phyloP scores from a whole-genome alignment of 1,284 basidiomycete species.

The Sporisorium exsertum region DNA sequence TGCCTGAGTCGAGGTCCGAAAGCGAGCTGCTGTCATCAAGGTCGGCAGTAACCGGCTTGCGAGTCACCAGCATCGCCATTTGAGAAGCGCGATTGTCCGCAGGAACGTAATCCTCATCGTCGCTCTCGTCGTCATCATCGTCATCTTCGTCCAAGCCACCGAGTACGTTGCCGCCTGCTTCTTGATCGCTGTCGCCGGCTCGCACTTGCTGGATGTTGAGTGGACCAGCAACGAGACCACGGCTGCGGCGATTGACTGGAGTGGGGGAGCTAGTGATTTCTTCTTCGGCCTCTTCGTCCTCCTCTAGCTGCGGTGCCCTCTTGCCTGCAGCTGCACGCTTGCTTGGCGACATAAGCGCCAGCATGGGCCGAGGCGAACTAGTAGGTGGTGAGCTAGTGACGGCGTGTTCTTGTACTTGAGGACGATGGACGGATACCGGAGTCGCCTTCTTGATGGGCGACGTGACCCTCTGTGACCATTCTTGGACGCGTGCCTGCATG shows the following conservation, averaged over 20 bases:
- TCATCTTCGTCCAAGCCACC: slow-evolving; percentile 27
- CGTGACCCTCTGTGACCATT: slow-evolving; percentile 30
- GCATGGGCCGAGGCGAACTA: slow-evolving; percentile 39
- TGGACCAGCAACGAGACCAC: slow-evolving; percentile 40
- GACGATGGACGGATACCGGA: not conserved
- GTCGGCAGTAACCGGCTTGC: slow-evolving; percentile 4
- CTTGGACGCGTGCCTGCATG: slow-evolving; percentile 16
- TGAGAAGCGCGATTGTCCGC: slow-evolving; percentile 12
- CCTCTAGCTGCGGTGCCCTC: slow-evolving; percentile 4
- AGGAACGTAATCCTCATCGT: slow-evolving; percentile 47
- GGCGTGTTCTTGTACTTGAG: not conserved
- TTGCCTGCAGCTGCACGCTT: slow-evolving; percentile 13
- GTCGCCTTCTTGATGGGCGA: slow-evolving; percentile 43
- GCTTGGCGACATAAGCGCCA: slow-evolving; percentile 19
- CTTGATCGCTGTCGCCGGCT: slow-evolving; percentile 45
- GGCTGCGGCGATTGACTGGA: slow-evolving; percentile 27
- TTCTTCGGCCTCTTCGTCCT: slow-evolving; percentile 32
- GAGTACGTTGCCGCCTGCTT: slow-evolving; percentile 12
- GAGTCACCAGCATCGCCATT: slow-evolving; percentile 8
- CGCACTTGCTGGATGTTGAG: slow-evolving; percentile 36
- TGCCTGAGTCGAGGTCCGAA: slow-evolving; percentile 31
- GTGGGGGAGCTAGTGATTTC: slow-evolving; percentile 39
- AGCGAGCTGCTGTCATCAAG: slow-evolving; percentile 43
- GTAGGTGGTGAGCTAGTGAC: slow-evolving; percentile 32
- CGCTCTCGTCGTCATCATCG: slow-evolving; percentile 44